These are phyloP conservation scores for Lipomyces kockii DNA, from an alignment of 805 yeast genomes.

Conservation along the genomic window DNA sequence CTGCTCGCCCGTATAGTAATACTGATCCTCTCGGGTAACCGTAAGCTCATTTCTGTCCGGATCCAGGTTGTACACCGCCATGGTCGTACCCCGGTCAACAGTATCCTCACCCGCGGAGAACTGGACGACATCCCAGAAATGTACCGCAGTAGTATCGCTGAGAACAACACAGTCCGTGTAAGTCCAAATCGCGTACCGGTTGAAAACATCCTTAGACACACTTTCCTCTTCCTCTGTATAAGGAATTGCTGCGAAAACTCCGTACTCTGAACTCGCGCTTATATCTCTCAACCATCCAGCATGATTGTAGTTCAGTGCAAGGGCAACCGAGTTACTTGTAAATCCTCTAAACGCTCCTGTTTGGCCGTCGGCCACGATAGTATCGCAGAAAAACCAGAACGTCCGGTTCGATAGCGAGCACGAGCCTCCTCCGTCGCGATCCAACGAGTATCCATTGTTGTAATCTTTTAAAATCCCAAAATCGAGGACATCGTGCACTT, in stretches of 20 bases:
- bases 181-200: conserved; percentile 20
- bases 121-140: conserved; percentile 19
- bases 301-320: conserved; percentile 12
- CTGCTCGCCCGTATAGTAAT: neutral
- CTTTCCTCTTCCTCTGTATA: conserved; percentile 3
- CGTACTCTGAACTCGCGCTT: neutral
- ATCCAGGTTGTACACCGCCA: conserved; percentile 18
- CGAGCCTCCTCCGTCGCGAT: conserved; percentile 29
- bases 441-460: conserved; percentile 7
- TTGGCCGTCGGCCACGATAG: neutral
- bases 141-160: conserved; percentile 21
- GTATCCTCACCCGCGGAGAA: neutral
- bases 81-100: conserved; percentile 8
- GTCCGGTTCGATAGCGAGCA: conserved; percentile 21
- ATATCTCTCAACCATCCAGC: conserved; percentile 19
- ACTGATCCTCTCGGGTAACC: conserved; percentile 17
- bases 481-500: conserved; percentile 5
- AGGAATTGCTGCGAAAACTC: conserved; percentile 7
- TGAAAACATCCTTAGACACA: neutral
- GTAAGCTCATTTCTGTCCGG: conserved; percentile 7
- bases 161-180: conserved; percentile 21
- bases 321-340: conserved; percentile 12
- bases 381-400: conserved; percentile 27
- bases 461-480: conserved; percentile 19
- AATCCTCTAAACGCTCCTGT: conserved; percentile 1